Evolutionary conservation across 306 rosid species (phyloP).

Genomic region (Prinsepia uniflora): DNA sequence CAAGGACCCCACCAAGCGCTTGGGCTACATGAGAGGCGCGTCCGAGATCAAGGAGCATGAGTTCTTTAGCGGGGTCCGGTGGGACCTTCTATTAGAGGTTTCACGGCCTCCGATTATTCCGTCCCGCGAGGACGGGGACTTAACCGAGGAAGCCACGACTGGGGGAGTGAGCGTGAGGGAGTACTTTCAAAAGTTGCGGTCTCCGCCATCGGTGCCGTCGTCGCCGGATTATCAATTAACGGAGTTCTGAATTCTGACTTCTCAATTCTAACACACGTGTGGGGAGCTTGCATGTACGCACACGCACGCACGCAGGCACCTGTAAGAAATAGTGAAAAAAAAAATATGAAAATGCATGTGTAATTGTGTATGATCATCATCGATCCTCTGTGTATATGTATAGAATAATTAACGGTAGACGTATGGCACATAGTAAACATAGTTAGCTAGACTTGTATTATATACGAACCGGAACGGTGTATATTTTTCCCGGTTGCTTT

Average conservation of each 20-base stretch:
- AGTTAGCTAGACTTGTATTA: slow-evolving; percentile 5
- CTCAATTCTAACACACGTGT: slow-evolving; percentile 14
- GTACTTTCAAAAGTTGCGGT: slow-evolving; percentile 43
- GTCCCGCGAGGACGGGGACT: slow-evolving; percentile 34
- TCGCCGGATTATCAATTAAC: slow-evolving; percentile 41
- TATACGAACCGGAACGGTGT: slow-evolving; percentile 21
- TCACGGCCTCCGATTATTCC: slow-evolving; percentile 82
- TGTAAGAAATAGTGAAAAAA: not conserved
- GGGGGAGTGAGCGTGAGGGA: slow-evolving; percentile 38
- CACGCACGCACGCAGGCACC: too few relatives aligned
- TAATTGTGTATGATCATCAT: not conserved
- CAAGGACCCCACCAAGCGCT: slow-evolving; percentile 66
- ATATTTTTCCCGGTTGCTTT: slow-evolving; percentile 15
- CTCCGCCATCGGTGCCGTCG: slow-evolving; percentile 57
- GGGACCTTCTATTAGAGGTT: slow-evolving; percentile 77
- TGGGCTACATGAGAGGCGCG: slow-evolving; percentile 72
- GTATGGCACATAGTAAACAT: not conserved
- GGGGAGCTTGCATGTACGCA: not conserved
- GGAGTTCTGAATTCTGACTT: slow-evolving; percentile 11
- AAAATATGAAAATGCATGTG: not conserved
- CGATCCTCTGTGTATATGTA: slow-evolving; percentile 16
- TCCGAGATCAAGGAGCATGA: slow-evolving; percentile 72
- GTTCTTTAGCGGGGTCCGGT: slow-evolving; percentile 70
- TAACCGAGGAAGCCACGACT: not conserved
- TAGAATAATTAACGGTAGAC: slow-evolving; percentile 34